A percentile compares a stretch with the other conserved stretches of the same genome.
Conservation (phyloP, 257 asterid species). For the Hygrophila difformis region DNA sequence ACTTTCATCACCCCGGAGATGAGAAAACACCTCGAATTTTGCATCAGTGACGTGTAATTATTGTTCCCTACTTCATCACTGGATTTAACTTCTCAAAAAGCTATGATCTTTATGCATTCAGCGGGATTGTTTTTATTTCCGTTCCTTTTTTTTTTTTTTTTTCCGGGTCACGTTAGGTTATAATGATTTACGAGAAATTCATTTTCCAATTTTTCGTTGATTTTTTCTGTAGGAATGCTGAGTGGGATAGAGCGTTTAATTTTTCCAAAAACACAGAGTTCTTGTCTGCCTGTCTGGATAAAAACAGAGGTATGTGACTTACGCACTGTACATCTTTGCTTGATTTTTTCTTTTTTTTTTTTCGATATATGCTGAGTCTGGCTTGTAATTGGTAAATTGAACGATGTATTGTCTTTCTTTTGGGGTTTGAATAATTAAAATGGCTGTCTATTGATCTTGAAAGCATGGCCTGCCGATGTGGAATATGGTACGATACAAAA, state of each 20-base stretch:
- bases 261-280: conserved; percentile 59
- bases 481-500: too few species aligned
- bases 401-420: not conserved
- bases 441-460: not conserved
- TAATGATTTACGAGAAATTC: too few species aligned
- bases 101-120: not conserved
- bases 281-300: conserved; percentile 44
- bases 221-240: conserved; percentile 46
- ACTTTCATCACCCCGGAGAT: conserved; percentile 40
- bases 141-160: too few species aligned
- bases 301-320: conserved; percentile 35
- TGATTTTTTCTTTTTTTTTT: too few species aligned
- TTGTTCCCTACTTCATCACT: too few species aligned
- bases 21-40: conserved; percentile 36
- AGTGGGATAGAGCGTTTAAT: conserved; percentile 78
- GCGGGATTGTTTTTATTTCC: too few species aligned
- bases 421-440: not conserved
- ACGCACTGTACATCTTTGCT: not conserved
- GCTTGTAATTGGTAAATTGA: not conserved
- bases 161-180: too few species aligned
- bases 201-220: too few species aligned
- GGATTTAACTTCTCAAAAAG: not conserved
- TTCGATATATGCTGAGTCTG: not conserved
- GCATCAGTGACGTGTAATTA: conserved; percentile 68
- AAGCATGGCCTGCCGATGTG: too few species aligned